Conservation (phyloP, 2,329 filamentous ascomycete genomes). For the Teratosphaeria gauchensis region DNA sequence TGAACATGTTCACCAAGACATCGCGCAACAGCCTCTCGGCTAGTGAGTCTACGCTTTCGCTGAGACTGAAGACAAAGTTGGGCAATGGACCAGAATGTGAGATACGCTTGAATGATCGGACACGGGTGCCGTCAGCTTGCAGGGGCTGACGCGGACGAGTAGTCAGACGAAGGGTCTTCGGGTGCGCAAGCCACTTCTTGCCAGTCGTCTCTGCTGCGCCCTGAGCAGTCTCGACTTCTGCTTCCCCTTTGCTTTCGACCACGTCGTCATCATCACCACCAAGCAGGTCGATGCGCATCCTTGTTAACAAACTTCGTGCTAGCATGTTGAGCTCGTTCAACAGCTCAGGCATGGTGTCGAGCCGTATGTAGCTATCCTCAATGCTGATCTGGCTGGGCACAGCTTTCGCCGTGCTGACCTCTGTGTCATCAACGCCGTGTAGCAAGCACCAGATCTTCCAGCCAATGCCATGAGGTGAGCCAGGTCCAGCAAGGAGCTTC, state of each 20-base stretch:
- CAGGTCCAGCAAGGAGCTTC: slow-evolving; percentile 58
- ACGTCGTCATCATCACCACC: slow-evolving; percentile 34
- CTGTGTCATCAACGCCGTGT: slow-evolving; percentile 67
- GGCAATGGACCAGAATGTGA: slow-evolving; percentile 70
- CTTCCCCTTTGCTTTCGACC: slow-evolving; percentile 19
- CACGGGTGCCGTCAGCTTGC: slow-evolving; percentile 44
- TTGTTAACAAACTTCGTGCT: slow-evolving; percentile 58
- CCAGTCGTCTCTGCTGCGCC: background rate
- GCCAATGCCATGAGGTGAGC: slow-evolving; percentile 62
- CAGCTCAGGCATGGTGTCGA: slow-evolving; percentile 57
- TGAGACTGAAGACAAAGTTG: slow-evolving; percentile 59
- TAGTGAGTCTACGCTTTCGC: slow-evolving; percentile 48
- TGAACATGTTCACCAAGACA: slow-evolving; percentile 60
- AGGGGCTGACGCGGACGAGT: slow-evolving; percentile 54
- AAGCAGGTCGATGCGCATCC: slow-evolving; percentile 70
- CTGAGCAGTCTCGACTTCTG: slow-evolving; percentile 14
- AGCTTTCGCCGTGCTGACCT: slow-evolving; percentile 61
- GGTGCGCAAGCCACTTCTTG: slow-evolving; percentile 64
- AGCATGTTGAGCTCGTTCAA: slow-evolving; percentile 57
- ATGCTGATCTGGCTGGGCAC: slow-evolving; percentile 86
- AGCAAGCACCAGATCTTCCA: slow-evolving; percentile 65
- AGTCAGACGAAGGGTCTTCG: slow-evolving; percentile 71
- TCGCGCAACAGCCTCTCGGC: slow-evolving; percentile 63
- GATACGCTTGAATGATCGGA: slow-evolving; percentile 55
- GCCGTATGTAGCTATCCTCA: slow-evolving; percentile 75